These are phyloP conservation scores for Murraya paniculata DNA, from an alignment of 345 rosid genomes.

Conservation along the genomic window DNA sequence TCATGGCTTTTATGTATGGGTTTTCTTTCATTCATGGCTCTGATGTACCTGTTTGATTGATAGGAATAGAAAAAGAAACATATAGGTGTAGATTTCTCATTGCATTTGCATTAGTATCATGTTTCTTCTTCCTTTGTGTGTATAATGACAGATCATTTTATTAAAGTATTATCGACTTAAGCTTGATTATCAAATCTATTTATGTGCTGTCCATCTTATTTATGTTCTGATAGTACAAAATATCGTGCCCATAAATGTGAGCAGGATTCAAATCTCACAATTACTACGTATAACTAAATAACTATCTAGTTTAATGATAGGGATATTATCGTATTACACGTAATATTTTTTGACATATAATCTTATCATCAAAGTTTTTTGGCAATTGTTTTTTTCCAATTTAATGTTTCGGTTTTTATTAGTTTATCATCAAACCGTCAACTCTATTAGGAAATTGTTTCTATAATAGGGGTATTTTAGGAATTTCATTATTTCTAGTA, in stretches of 20 bases:
- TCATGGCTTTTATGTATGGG: constrained; percentile 7
- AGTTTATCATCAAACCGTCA: no score
- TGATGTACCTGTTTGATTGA: background rate
- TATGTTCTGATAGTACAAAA: background rate
- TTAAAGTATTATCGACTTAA: background rate
- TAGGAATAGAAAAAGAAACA: background rate
- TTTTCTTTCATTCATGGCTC: constrained; percentile 36
- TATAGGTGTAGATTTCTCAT: background rate
- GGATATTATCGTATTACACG: no score
- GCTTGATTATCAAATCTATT: background rate
- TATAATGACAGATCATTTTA: background rate
- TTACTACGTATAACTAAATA: no score
- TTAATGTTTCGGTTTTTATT: no score
- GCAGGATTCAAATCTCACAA: background rate
- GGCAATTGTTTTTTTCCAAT: no score
- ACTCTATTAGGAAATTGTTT: no score
- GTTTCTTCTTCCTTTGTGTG: constrained; percentile 5
- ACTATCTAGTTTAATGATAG: no score
- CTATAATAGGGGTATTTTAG: no score
- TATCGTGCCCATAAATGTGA: background rate
- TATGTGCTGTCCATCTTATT: background rate
- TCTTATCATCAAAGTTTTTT: no score
- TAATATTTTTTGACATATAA: no score
- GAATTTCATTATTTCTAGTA: no score
- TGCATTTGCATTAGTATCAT: background rate